Evolutionary conservation across 352 stramenopile genomes (phyloP), one percentile per base, ranked within the genome.

Genomic region (Pythium pyrilobum): DNA sequence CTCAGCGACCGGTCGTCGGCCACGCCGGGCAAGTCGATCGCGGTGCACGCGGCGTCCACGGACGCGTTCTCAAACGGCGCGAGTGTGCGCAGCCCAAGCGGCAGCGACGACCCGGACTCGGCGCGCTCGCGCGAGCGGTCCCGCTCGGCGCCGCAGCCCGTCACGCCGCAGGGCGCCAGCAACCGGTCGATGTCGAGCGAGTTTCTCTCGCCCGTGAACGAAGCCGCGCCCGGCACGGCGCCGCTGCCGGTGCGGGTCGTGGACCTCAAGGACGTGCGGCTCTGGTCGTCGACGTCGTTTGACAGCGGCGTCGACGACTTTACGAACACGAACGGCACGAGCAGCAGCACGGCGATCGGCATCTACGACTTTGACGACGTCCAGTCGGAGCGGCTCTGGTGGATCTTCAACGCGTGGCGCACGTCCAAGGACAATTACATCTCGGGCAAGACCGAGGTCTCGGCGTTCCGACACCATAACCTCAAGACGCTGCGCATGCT

Each of bases 351-450:
- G 29, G 73, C 67, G 2, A 81, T 89, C 25, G 78, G 81, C 13
- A 52, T 85, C 16, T 90, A 82, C 52, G 81, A 89, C 59, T 90
- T 89, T 42, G 79, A 92, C 27, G 79, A 89, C 55, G 72, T 83
- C n/a, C 81, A 90, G 55, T 89, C 77, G 2, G 81, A 89, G 58
- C 77, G 74, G 32, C 55, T 92, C 16, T 90, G 81, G 77, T 90
- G 77, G 77, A 85, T 92, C 15, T 92, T 92, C 34, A 90, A 89
- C 31, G 28, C 73, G 27, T 92, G 79, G 79, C 66, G 62, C 11
- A 67, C 80, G 34, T 70, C 71, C 1, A 87, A 86, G 38, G 54
- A 62, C 11, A 89, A 86, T 58, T 92, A 88, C 56, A 70, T 78
- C 9, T 77, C 68, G 7, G 76, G 81, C 20, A 92, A 92, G 46